A percentile compares a stretch with the other conserved stretches of the same genome.
Evolutionary conservation across 306 rosid species (phyloP).

Genomic region (Pachyrhizus erosus): DNA sequence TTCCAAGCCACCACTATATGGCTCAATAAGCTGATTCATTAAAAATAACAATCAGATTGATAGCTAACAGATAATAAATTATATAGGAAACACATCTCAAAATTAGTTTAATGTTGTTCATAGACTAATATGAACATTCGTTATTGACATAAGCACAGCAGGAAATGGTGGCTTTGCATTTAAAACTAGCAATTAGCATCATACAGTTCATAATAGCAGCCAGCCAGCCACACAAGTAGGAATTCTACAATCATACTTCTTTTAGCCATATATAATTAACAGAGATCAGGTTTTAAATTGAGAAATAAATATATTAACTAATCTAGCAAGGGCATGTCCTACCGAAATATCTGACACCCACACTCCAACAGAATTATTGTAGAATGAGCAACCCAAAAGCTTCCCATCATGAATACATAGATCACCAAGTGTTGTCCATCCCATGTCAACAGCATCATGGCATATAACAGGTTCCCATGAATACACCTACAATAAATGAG

Average conservation of each 20-base stretch:
- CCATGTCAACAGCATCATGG: slow-evolving; percentile 75
- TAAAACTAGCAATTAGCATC: slow-evolving; percentile 8
- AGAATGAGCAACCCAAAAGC: slow-evolving; percentile 77
- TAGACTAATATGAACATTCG: slow-evolving; percentile 8
- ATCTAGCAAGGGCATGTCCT: slow-evolving; percentile 26
- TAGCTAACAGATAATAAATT: background rate
- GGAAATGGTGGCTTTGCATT: background rate
- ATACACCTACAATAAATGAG: slow-evolving; percentile 57
- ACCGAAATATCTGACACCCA: slow-evolving; percentile 82
- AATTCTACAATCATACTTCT: background rate
- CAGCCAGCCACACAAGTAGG: background rate
- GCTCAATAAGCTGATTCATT: slow-evolving; percentile 61
- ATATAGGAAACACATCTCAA: background rate
- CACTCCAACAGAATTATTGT: slow-evolving; percentile 74
- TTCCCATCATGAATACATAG: slow-evolving; percentile 73
- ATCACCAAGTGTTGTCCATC: slow-evolving; percentile 81
- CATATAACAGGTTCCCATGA: slow-evolving; percentile 87
- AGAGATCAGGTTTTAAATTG: background rate
- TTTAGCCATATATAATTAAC: background rate
- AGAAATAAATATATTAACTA: background rate
- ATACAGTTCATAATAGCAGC: too few species aligned
- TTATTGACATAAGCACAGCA: background rate
- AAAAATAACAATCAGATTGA: slow-evolving; percentile 16
- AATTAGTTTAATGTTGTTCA: slow-evolving; percentile 4
- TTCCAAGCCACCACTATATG: slow-evolving; percentile 59